phyloP scores from a whole-genome alignment of 1,284 basidiomycete species.

The Meira miltonrushii region DNA sequence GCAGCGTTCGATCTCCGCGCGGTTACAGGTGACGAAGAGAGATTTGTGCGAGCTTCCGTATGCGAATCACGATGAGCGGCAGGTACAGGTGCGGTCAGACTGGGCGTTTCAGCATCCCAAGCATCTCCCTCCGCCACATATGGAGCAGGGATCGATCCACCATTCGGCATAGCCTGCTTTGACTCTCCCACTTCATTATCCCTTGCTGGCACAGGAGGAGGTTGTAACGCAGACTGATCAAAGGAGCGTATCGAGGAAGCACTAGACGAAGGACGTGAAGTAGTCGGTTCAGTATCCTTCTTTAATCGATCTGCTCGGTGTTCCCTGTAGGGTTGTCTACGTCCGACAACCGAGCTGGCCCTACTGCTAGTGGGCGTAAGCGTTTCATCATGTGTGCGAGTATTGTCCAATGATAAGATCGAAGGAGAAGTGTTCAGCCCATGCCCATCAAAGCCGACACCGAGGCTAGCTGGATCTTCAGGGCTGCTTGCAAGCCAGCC shows the following conservation, averaged over 20 bases:
- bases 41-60: too few species aligned
- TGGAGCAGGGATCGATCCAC: not conserved
- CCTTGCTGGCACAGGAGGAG: not conserved
- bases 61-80: constrained; percentile 10
- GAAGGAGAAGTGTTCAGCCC: not conserved
- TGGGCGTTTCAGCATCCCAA: constrained; percentile 26
- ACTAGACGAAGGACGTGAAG: constrained; percentile 9
- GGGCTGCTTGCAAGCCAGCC: constrained; percentile 4
- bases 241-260: constrained; percentile 10
- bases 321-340: constrained; percentile 2
- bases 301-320: not conserved
- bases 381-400: too few species aligned
- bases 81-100: constrained; percentile 24
- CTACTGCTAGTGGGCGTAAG: not conserved
- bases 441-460: constrained; percentile 14
- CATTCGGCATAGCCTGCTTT: too few species aligned
- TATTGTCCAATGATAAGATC: not conserved
- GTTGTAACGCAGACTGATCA: not conserved
- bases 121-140: not conserved
- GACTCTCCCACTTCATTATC: too few species aligned
- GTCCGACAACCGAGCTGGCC: not conserved
- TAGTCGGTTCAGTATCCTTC: not conserved
- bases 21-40: too few species aligned
- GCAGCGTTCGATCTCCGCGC: too few species aligned
- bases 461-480: constrained; percentile 17